Evolutionary conservation across 1,284 basidiomycete genomes (phyloP).

Genomic region (Meira nashicola): DNA sequence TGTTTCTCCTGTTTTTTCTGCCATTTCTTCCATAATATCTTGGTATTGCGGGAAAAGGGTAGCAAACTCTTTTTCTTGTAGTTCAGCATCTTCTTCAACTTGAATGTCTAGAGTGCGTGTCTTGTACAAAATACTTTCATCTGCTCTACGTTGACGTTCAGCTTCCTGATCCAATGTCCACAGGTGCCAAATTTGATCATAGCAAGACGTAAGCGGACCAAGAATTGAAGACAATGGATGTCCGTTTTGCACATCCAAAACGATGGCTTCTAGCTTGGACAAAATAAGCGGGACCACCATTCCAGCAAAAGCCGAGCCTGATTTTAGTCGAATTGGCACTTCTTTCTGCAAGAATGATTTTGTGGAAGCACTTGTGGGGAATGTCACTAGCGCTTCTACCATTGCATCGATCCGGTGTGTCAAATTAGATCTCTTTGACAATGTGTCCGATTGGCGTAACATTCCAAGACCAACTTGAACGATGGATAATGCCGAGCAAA

Average conservation of each 20-base stretch:
- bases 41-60: slow-evolving; percentile 78
- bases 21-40: slow-evolving; percentile 54
- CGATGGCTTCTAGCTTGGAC: slow-evolving; percentile 57
- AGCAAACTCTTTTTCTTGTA: slow-evolving; percentile 72
- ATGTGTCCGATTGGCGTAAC: slow-evolving; percentile 35
- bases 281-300: slow-evolving; percentile 18
- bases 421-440: slow-evolving; percentile 20
- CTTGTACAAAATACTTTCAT: slow-evolving; percentile 75
- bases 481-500: slow-evolving; percentile 64
- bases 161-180: slow-evolving; percentile 76
- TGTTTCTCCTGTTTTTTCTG: neutral
- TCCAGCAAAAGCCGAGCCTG: slow-evolving; percentile 12
- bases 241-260: slow-evolving; percentile 53
- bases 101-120: slow-evolving; percentile 63
- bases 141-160: slow-evolving; percentile 64
- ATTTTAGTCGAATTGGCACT: slow-evolving; percentile 35
- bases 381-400: slow-evolving; percentile 38
- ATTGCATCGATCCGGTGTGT: slow-evolving; percentile 24
- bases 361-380: slow-evolving; percentile 39
- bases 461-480: slow-evolving; percentile 73
- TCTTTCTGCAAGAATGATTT: slow-evolving; percentile 29
- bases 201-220: slow-evolving; percentile 44
- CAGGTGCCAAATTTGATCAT: slow-evolving; percentile 70
- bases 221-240: too few relatives aligned
- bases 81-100: slow-evolving; percentile 64